phyloP scores from a whole-genome alignment of 371 early-diverging fungal genomes.

The Mucor circinelloides region DNA sequence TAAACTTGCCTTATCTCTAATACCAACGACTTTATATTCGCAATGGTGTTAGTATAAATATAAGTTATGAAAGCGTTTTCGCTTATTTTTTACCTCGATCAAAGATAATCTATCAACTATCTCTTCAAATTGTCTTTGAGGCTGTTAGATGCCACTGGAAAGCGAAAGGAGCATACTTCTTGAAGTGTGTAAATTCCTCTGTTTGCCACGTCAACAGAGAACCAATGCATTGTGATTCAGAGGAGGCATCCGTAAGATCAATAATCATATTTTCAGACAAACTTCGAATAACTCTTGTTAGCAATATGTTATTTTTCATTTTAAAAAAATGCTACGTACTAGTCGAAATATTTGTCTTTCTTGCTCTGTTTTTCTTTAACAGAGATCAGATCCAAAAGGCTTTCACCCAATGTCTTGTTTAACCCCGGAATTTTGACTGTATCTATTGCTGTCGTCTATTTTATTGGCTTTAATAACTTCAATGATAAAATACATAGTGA shows the following conservation, averaged over 20 bases:
- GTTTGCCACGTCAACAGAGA: constrained; percentile 1
- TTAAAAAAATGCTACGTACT: constrained; percentile 6
- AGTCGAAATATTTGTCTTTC: constrained; percentile 1
- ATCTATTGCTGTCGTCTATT: not conserved
- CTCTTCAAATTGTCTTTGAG: not conserved
- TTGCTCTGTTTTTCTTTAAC: not conserved
- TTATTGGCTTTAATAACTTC: constrained; percentile 2
- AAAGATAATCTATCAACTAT: not conserved
- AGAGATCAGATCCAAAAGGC: constrained; percentile 60
- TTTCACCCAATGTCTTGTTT: constrained; percentile 88
- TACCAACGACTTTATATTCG: not conserved
- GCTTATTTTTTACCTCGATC: not conserved
- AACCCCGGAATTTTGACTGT: constrained; percentile 12
- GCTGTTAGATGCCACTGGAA: not conserved
- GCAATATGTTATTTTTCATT: constrained; percentile 3
- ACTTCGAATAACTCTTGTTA: constrained; percentile 3
- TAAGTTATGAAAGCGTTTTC: not conserved
- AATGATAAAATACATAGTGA: constrained; percentile 3
- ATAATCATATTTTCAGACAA: constrained; percentile 5
- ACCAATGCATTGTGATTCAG: constrained; percentile 2
- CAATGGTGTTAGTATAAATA: not conserved
- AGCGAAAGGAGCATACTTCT: constrained; percentile 1
- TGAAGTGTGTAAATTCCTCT: not conserved
- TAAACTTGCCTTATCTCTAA: not conserved
- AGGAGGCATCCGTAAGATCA: constrained; percentile 3